phyloP scores from a whole-genome alignment of 2,329 filamentous ascomycete species.

The Ceratocystis alfenasii region DNA sequence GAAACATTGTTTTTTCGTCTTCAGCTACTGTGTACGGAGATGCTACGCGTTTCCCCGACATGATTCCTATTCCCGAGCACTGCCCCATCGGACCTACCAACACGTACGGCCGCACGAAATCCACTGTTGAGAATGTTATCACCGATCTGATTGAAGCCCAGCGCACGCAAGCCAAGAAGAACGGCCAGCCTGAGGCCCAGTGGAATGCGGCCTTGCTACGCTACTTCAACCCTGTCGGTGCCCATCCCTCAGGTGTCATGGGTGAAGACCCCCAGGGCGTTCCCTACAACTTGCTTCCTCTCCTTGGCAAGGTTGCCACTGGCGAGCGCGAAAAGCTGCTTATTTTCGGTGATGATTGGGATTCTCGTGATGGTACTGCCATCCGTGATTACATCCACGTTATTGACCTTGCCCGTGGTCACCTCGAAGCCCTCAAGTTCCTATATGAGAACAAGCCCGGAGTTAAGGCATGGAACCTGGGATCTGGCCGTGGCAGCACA shows the following conservation, averaged over 20 bases:
- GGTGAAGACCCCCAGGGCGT: slow-evolving; percentile 94
- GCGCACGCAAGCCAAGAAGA: slow-evolving; percentile 70
- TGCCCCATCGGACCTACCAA: slow-evolving; percentile 96
- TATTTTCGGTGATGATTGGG: slow-evolving; percentile 91
- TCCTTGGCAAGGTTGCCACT: slow-evolving; percentile 90
- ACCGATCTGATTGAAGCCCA: slow-evolving; percentile 81
- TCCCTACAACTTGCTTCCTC: slow-evolving; percentile 87
- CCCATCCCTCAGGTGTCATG: slow-evolving; percentile 92
- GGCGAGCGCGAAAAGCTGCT: slow-evolving; percentile 88
- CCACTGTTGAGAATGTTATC: slow-evolving; percentile 82
- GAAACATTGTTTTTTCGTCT: slow-evolving; percentile 97
- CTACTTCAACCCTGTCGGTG: slow-evolving; percentile 96
- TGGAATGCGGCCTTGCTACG: slow-evolving; percentile 90
- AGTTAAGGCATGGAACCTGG: slow-evolving; percentile 91
- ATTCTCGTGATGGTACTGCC: slow-evolving; percentile 77
- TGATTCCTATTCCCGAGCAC: slow-evolving; percentile 97
- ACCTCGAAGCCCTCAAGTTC: slow-evolving; percentile 81
- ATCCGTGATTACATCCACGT: slow-evolving; percentile 99
- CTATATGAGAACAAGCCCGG: slow-evolving; percentile 74
- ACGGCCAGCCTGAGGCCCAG: slow-evolving; percentile 60
- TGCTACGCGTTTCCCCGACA: slow-evolving; percentile 86
- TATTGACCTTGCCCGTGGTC: slow-evolving; percentile 73
- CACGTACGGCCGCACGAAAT: slow-evolving; percentile 94
- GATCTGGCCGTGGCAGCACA: slow-evolving; percentile 85
- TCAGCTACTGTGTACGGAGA: slow-evolving; percentile 98